Conservation (phyloP, 345 rosid genomes). For the Nephelium lappaceum region DNA sequence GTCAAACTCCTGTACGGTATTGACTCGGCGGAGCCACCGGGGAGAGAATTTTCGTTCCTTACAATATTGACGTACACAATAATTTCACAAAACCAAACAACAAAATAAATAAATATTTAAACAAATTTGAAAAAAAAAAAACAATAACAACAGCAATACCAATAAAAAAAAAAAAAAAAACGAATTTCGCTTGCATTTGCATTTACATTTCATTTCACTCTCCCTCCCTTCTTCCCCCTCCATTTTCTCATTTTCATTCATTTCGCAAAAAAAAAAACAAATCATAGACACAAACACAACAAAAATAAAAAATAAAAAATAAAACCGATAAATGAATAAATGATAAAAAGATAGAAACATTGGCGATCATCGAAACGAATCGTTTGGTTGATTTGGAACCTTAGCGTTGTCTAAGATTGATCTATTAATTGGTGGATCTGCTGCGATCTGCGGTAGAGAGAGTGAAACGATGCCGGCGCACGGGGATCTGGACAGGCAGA, state of each 20-base stretch:
- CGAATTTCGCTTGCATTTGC: constrained; percentile 36
- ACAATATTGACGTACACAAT: constrained; percentile 12
- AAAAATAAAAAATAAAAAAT: background rate
- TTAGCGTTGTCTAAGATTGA: background rate
- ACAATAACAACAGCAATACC: background rate
- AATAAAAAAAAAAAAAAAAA: background rate
- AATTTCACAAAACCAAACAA: constrained; percentile 9
- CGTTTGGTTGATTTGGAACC: constrained; percentile 15
- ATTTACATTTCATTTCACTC: constrained; percentile 47
- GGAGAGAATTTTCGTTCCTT: constrained; percentile 17
- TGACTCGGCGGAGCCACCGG: constrained; percentile 58
- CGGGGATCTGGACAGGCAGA: constrained; percentile 98
- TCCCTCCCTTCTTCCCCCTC: background rate
- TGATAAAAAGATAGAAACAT: constrained; percentile 32
- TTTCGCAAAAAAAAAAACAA: constrained; percentile 12
- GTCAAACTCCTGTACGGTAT: constrained; percentile 20
- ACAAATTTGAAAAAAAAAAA: background rate
- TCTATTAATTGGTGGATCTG: constrained; percentile 18
- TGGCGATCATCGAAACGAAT: constrained; percentile 24
- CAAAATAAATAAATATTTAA: background rate
- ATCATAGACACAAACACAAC: background rate
- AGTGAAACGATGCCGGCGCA: constrained; percentile 71
- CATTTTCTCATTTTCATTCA: background rate
- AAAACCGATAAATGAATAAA: constrained; percentile 21
- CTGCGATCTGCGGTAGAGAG: constrained; percentile 1